Base-by-base conservation (phyloP, 2,329 filamentous ascomycete genomes). In the Calonectria pseudoreteaudii region DNA sequence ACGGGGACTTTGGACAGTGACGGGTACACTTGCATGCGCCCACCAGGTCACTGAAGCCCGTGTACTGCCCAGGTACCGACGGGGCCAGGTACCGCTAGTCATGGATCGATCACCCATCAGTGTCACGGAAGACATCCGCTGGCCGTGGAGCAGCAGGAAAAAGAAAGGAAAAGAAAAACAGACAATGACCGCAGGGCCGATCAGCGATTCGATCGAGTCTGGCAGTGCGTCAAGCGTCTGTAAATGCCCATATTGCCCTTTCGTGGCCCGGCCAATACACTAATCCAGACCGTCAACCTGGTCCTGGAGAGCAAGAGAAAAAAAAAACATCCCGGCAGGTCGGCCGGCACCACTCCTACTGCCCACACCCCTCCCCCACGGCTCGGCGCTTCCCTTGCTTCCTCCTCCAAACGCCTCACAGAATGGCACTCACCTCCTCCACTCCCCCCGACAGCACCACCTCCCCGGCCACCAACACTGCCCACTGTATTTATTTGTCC, bases 401-500 rank as follows among this genome's bases (percentile, higher is more conserved):
- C 68, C 75, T 73, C 72, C 70, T 68, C 72, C 76, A 70, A 73
- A 72, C 74, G 74, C 77, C 72, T 78, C 77, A 73, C 76, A 76
- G 80, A 79, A 80, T 20, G 14, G 38, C 53, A 23, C 79, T 81
- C 77, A 80, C 78, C 79, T 79, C 79, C 81, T 80, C 78, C 81
- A 80, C 81, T 80, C 81, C 77, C 66, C 67, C 67, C 66, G 70
- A 68, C 70, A 69, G 50, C 56, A 47, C 70, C 67, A 66, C 68
- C 70, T 69, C 58, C 49, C 50, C 58, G 70, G 28, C 66, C 50
- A 41, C 66, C 70, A 60, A 81, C 80, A 78, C 80, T 78, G 81
- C 80, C 83, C 41, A 75, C 70, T 69, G 66, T 30, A 71, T 67
- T 34, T 72, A 64, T 86, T 85, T 79, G 82, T 84, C 84, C 81